phyloP scores from a whole-genome alignment of 1,139 yeast species.

The Zhuliangozyma parablackwelliae region DNA sequence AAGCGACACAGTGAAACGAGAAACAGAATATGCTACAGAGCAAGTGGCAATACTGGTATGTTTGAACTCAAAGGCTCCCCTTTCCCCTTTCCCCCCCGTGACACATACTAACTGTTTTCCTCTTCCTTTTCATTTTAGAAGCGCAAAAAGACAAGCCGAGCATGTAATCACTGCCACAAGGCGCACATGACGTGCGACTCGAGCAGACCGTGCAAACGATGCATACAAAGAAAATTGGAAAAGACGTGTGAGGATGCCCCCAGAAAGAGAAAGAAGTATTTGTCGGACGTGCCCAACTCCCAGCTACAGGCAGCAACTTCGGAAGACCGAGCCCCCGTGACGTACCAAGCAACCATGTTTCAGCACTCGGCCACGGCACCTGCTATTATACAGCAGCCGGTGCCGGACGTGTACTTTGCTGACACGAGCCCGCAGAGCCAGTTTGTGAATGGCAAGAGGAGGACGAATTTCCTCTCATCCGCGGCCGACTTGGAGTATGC shows the following conservation, averaged over 20 bases:
- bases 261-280: slow-evolving; percentile 77
- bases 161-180: slow-evolving; percentile 82
- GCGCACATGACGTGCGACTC: slow-evolving; percentile 88
- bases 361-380: slow-evolving; percentile 14
- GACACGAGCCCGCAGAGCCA: neutral
- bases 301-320: slow-evolving; percentile 4
- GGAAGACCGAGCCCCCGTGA: slow-evolving; percentile 1
- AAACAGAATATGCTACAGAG: no score
- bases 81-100: neutral
- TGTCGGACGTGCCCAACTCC: slow-evolving; percentile 49
- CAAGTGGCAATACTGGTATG: no score
- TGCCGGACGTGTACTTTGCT: slow-evolving; percentile 3
- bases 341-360: slow-evolving; percentile 13
- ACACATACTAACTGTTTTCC: neutral
- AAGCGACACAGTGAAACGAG: no score
- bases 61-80: no score
- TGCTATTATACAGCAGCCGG: slow-evolving; percentile 5
- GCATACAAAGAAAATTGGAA: slow-evolving; percentile 64
- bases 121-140: slow-evolving; percentile 16
- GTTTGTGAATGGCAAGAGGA: slow-evolving; percentile 8
- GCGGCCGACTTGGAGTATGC: slow-evolving; percentile 82
- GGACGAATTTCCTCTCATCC: slow-evolving; percentile 55
- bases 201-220: slow-evolving; percentile 75
- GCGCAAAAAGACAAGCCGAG: slow-evolving; percentile 64
- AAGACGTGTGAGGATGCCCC: slow-evolving; percentile 87